These are phyloP conservation scores for Luffa aegyptiaca DNA, from an alignment of 306 rosid species.

Conservation along the genomic window DNA sequence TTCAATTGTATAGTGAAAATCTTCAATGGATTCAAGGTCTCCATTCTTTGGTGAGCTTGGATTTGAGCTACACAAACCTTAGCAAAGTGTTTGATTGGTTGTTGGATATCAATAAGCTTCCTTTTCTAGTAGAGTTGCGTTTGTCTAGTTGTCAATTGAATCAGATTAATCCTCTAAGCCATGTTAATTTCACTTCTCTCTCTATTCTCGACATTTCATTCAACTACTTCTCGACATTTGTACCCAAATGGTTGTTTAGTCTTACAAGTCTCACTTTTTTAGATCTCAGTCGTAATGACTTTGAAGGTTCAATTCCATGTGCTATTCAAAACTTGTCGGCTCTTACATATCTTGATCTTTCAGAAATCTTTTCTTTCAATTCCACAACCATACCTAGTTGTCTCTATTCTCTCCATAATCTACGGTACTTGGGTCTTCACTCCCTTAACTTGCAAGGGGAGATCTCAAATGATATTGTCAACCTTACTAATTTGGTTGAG, in stretches of 20 bases:
- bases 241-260: conserved; percentile 3
- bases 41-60: not conserved
- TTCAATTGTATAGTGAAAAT: not conserved
- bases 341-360: not conserved
- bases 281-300: not conserved
- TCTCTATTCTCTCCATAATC: not conserved
- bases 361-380: too few relatives aligned
- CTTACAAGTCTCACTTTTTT: not conserved
- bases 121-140: not conserved
- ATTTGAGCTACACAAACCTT: not conserved
- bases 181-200: conserved; percentile 1
- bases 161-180: not conserved
- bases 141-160: not conserved
- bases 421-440: not conserved
- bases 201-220: not conserved
- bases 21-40: conserved; percentile 10
- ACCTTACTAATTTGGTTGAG: not conserved
- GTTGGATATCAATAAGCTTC: not conserved
- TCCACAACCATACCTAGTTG: not conserved
- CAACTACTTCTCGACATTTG: not conserved
- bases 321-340: not conserved
- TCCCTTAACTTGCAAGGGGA: not conserved
- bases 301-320: conserved; percentile 1
- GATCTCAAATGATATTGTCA: not conserved
- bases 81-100: not conserved